phyloP scores from a whole-genome alignment of 2,329 filamentous ascomycete species.

The Penicillium sp. region DNA sequence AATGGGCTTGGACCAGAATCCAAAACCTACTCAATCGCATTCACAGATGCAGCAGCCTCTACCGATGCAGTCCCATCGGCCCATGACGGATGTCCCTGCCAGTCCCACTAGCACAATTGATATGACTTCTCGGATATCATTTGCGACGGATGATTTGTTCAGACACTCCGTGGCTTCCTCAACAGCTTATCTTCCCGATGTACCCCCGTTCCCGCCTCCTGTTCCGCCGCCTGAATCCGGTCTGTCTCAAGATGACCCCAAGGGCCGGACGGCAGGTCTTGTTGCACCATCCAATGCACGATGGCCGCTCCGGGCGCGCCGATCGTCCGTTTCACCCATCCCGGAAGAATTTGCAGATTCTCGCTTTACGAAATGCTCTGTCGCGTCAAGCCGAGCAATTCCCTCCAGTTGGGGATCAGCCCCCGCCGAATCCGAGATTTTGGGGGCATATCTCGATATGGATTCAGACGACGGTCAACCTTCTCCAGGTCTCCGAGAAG shows the following conservation, averaged over 20 bases:
- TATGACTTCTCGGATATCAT: conserved; percentile 27
- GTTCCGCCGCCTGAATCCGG: conserved; percentile 22
- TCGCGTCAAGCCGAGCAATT: conserved; percentile 69
- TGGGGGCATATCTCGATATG: conserved; percentile 35
- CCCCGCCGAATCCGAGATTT: conserved; percentile 49
- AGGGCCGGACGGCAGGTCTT: conserved; percentile 30
- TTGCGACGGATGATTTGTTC: conserved; percentile 31
- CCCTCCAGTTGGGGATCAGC: conserved; percentile 64
- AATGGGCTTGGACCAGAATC: conserved; percentile 24
- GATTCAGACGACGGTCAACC: conserved; percentile 28
- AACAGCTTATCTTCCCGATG: conserved; percentile 33
- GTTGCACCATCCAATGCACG: conserved; percentile 33
- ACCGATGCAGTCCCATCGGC: conserved; percentile 17
- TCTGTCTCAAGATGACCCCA: conserved; percentile 21
- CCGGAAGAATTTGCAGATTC: conserved; percentile 64
- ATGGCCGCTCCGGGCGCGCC: conserved; percentile 54
- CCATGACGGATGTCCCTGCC: conserved; percentile 15
- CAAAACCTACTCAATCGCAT: conserved; percentile 27
- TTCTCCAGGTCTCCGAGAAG: conserved; percentile 16
- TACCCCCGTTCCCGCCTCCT: conserved; percentile 24
- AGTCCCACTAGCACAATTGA: conserved; percentile 26
- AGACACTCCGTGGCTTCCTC: conserved; percentile 30
- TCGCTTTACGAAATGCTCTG: conserved; percentile 56
- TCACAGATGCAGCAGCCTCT: conserved; percentile 28
- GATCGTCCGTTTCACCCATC: conserved; percentile 71